Base-by-base conservation (phyloP, 2,329 filamentous ascomycete species). In the Aspergillus candidus region DNA sequence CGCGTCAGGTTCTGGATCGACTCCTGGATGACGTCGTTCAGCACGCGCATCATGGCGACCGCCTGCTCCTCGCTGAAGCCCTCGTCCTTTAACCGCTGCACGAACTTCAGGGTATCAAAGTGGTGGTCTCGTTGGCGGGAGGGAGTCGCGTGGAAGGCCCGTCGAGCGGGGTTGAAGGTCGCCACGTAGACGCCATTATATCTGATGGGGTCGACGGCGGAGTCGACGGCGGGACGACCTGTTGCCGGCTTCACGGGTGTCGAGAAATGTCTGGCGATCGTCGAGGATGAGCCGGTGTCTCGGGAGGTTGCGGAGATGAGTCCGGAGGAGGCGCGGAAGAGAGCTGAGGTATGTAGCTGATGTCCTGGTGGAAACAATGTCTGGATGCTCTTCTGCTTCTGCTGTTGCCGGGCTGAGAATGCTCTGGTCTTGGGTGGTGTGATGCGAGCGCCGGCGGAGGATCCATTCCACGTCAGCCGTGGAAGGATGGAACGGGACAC, bases 51-150 rank as follows among this genome's bases (percentile, higher is more conserved):
- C 86, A 96, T 93, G n/a, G 93, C 91, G 18, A 88, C 89, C 2
- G 90, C 84, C 69, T 98, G 93, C 55, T 90, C 86, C 67, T 97
- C 91, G 17, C 88, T 95, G 66, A 97, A 96, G 0, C 93, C 93
- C 65, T 98, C 93, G 54, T 80, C 80, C 66, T 91, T 83, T 33
- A 98, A 74, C 41, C 88, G 78, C 70, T 95, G 88, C 32, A 98
- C 90, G 63, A 98, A 95, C 71, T 95, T 96, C 50, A 98, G 79
- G 1, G 93, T 98, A 69, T 98, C 93, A 64, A 98, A 98, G 68
- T 98, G 90, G 68, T 98, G 93, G 59, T 96, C 90, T 52, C 86
- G 80, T 41, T 67, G 63, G 40, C 72, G 77, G 32, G 69, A 59
- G 2, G 79, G 64, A 1, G 87, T 84, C 31, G 81, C 78, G 65